Evolutionary conservation across 208 protist genomes (phyloP), one percentile per base, ranked within the genome.

Genomic region (Acanthamoeba rhysodes): DNA sequence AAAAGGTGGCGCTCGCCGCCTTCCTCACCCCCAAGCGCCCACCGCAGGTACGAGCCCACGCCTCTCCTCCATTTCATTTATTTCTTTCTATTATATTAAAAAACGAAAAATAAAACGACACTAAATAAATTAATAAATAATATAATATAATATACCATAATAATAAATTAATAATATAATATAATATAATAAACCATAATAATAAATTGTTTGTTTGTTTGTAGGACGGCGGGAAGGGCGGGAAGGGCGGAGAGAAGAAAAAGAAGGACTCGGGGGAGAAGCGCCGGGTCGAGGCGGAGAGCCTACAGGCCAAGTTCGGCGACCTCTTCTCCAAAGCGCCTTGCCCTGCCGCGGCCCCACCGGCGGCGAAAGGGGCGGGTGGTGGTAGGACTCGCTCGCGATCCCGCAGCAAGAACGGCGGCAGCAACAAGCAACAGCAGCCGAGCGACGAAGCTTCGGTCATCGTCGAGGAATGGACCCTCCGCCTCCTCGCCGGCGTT

Each of bases 231-330:
- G 24, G 10, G n/a, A 74, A 80, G 72, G 8, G 32, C 14, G 50
- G 32, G 62, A 22, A 3, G 16, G 24, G 62, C 6, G 59, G 22
- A 66, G 37, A 14, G 74, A 82, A 82, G 74, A 82, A 74, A 34
- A 34, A 45, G 41, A 82, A 55, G 53, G 37, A 82, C 37, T 4
- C 29, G 4, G 74, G 37, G 8, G 74, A 27, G 6, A 55, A 55
- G 74, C 32, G 74, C 20, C 5, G n/a, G 22, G 12, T 1, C 9
- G 74, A 82, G 24, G 74, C 74, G 9, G 74, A 1, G 18, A 53
- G 37, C 32, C 45, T 82, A 41, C 74, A 55, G 41, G 22, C 74
- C 74, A 82, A 82, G 74, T 82, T 82, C 74, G 34, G 37, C 10
- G 74, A 82, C 37, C 74, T 27, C 41, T 82, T 82, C 37, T 12